phyloP scores from a whole-genome alignment of 2,329 filamentous ascomycete genomes.

The Geosmithia morbida region DNA sequence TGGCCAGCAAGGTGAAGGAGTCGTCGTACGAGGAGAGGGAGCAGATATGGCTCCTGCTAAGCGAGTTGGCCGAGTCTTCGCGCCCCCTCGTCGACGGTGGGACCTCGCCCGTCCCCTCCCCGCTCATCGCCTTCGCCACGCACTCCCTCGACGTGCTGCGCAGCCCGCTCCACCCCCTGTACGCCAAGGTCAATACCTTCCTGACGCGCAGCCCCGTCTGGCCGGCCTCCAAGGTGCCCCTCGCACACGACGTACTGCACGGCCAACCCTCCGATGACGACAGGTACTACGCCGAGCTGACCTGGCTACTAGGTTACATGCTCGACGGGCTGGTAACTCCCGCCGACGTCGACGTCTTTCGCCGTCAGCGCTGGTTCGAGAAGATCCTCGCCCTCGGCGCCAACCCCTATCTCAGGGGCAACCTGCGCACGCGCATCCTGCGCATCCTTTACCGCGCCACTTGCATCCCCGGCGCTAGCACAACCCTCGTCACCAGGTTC shows the following conservation, averaged over 20 bases:
- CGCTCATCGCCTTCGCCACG: slow-evolving; percentile 62
- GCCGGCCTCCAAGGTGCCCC: slow-evolving; percentile 57
- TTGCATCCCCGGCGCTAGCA: slow-evolving; percentile 56
- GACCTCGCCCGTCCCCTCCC: slow-evolving; percentile 45
- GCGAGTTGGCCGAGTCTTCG: slow-evolving; percentile 66
- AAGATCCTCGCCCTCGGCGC: slow-evolving; percentile 55
- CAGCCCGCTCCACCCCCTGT: slow-evolving; percentile 69
- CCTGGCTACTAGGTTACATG: slow-evolving; percentile 61
- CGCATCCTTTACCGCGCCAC: slow-evolving; percentile 53
- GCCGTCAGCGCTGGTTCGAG: slow-evolving; percentile 54
- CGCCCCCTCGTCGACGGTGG: slow-evolving; percentile 34
- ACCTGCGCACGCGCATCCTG: slow-evolving; percentile 44
- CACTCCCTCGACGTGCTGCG: slow-evolving; percentile 55
- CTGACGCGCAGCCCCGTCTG: slow-evolving; percentile 66
- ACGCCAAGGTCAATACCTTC: slow-evolving; percentile 75
- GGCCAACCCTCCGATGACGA: slow-evolving; percentile 60
- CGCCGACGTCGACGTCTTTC: slow-evolving; percentile 46
- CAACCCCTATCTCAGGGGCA: slow-evolving; percentile 47
- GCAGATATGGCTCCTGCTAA: slow-evolving; percentile 65
- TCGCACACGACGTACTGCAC: slow-evolving; percentile 48
- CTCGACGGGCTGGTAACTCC: slow-evolving; percentile 49
- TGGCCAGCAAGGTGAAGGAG: slow-evolving; percentile 46
- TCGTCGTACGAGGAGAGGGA: slow-evolving; percentile 64
- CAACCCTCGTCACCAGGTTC: slow-evolving; percentile 65
- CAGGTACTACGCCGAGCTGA: slow-evolving; percentile 55